Evolutionary conservation across 2,329 filamentous ascomycete genomes (phyloP).

Genomic region (Endothia cerciana): DNA sequence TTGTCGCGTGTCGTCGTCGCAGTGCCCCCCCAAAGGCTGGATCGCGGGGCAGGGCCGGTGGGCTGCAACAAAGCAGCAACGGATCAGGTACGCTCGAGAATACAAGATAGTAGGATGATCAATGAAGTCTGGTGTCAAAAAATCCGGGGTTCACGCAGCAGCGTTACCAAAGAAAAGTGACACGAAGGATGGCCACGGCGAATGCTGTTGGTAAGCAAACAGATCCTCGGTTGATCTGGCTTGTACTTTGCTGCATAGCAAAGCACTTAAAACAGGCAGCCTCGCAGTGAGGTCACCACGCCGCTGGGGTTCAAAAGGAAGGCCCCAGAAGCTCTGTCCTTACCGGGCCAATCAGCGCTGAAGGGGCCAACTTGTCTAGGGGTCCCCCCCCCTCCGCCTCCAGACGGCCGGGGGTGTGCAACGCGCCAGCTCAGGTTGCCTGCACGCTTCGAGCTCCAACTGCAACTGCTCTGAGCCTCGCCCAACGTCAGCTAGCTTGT

Average conservation of each 20-base stretch:
- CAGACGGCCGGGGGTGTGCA: background rate
- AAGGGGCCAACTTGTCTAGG: background rate
- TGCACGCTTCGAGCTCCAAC: constrained; percentile 16
- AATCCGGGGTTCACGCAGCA: background rate
- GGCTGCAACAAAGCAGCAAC: background rate
- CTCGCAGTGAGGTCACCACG: constrained; percentile 8
- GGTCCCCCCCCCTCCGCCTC: constrained; percentile 6
- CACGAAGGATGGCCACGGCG: background rate
- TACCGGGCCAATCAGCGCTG: constrained; percentile 21
- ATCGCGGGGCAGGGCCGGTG: background rate
- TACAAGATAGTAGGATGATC: background rate
- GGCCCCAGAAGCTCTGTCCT: constrained; percentile 22
- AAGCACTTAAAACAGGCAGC: constrained; percentile 12
- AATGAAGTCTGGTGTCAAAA: background rate
- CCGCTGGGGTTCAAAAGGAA: constrained; percentile 10
- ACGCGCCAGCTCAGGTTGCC: constrained; percentile 23
- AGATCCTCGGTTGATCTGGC: background rate
- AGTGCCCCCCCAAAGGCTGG: background rate
- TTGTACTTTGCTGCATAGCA: background rate
- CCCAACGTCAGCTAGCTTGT: constrained; percentile 26
- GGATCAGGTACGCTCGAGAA: background rate
- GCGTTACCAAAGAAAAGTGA: background rate
- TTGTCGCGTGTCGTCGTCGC: background rate
- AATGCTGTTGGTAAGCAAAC: background rate
- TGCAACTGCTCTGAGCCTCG: constrained; percentile 22